Conservation (phyloP, 2,329 filamentous ascomycete genomes). For the Parastagonospora nodorum region DNA sequence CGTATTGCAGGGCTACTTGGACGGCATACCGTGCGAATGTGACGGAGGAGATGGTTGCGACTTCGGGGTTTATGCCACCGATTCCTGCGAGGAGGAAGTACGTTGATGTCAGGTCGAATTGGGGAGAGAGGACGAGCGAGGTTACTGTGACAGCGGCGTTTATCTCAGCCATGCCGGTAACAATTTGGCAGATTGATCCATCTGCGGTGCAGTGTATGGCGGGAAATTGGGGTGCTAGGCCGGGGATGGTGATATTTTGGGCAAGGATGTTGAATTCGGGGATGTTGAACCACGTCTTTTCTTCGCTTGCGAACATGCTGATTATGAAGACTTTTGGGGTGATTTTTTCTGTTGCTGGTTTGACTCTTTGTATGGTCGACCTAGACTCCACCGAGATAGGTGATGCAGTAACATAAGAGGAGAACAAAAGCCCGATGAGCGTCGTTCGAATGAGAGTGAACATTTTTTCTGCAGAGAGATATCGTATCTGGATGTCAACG, state of each 20-base stretch:
- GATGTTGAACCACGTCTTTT: background rate
- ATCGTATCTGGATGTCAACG: too few relatives aligned
- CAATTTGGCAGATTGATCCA: background rate
- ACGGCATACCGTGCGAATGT: background rate
- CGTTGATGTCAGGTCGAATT: background rate
- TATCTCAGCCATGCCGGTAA: background rate
- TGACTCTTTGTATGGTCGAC: background rate
- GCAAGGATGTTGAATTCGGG: background rate
- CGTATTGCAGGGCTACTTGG: background rate
- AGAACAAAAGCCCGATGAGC: background rate
- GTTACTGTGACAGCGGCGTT: background rate
- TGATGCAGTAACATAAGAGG: background rate
- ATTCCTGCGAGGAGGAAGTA: background rate
- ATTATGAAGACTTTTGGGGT: background rate
- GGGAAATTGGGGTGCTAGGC: background rate
- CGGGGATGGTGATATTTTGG: background rate
- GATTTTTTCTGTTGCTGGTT: background rate
- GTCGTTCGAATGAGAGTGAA: background rate
- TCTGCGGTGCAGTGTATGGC: background rate
- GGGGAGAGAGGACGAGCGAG: background rate
- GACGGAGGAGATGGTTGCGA: background rate
- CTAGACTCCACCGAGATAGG: background rate
- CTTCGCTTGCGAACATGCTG: background rate
- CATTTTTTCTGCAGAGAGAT: background rate
- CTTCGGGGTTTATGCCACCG: background rate